Percentiles rank a stretch among this genome's conserved stretches.
These are phyloP conservation scores for Skeletonema grethae DNA, from an alignment of 108 stramenopile genomes.

Conservation along the genomic window DNA sequence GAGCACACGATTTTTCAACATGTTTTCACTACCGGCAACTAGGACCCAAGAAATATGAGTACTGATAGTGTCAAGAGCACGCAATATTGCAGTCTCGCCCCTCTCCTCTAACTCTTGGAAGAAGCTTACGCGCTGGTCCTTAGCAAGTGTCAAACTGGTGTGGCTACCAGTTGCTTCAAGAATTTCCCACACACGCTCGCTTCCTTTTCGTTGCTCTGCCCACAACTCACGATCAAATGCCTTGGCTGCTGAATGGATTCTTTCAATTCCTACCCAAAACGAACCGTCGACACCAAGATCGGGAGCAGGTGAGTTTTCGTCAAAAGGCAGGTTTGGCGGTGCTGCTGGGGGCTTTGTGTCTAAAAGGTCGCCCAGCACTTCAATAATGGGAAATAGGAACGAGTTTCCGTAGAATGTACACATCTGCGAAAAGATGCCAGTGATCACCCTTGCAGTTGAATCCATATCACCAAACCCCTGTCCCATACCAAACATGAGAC, in stretches of 20 bases:
- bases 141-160: conserved; percentile 59
- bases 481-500: conserved; percentile 81
- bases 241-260: conserved; percentile 83
- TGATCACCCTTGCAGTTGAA: conserved; percentile 78
- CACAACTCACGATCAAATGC: conserved; percentile 86
- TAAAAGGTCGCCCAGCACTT: conserved; percentile 69
- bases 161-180: conserved; percentile 59
- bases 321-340: conserved; percentile 79
- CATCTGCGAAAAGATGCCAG: conserved; percentile 84
- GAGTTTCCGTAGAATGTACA: conserved; percentile 79
- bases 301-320: conserved; percentile 77
- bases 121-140: conserved; percentile 66
- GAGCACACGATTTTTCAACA: conserved; percentile 66
- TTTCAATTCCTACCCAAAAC: conserved; percentile 85
- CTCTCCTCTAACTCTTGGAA: conserved; percentile 80
- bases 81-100: conserved; percentile 76
- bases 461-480: conserved; percentile 62
- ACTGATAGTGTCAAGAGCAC: conserved; percentile 78
- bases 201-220: conserved; percentile 79
- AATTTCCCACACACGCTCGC: conserved; percentile 83
- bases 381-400: conserved; percentile 81
- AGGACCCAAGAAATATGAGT: conserved; percentile 87
- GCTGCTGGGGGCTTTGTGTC: conserved; percentile 60
- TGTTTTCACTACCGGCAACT: conserved; percentile 75
- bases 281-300: conserved; percentile 79